A percentile compares a stretch with the other conserved stretches of the same genome.
Evolutionary conservation across 2,329 filamentous ascomycete genomes (phyloP).

Genomic region (Trichoderma endophyticum): DNA sequence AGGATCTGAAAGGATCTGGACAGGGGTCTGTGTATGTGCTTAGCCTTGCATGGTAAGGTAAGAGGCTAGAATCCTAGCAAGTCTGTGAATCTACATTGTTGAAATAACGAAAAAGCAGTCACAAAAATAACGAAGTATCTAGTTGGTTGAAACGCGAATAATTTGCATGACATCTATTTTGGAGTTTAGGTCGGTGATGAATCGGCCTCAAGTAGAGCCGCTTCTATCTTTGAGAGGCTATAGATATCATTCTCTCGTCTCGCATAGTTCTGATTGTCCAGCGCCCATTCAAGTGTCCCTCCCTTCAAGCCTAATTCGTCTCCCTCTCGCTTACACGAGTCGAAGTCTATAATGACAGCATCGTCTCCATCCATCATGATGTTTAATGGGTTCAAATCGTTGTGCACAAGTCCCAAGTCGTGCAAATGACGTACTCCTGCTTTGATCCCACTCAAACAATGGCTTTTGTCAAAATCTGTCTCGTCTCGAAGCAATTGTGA

Average conservation of each 20-base stretch:
- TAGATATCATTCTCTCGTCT: not conserved
- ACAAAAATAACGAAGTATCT: too few relatives aligned
- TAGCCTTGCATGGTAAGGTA: too few relatives aligned
- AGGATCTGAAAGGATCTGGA: too few relatives aligned
- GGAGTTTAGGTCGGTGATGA: too few relatives aligned
- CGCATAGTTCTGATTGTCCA: not conserved
- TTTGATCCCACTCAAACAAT: not conserved
- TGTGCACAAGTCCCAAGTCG: not conserved
- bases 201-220: not conserved
- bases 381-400: not conserved
- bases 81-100: too few relatives aligned
- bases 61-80: too few relatives aligned
- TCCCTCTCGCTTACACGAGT: not conserved
- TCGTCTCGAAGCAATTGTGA: not conserved
- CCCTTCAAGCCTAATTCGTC: not conserved
- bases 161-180: too few relatives aligned
- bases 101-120: too few relatives aligned
- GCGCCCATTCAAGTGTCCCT: not conserved
- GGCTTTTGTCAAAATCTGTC: not conserved
- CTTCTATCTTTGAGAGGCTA: not conserved
- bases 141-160: too few relatives aligned
- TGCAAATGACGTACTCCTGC: not conserved
- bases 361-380: not conserved
- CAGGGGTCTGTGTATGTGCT: too few relatives aligned
- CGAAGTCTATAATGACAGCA: not conserved